These are phyloP conservation scores for Scedosporium dehoogii DNA, from an alignment of 2,329 filamentous ascomycete genomes.

Conservation along the genomic window DNA sequence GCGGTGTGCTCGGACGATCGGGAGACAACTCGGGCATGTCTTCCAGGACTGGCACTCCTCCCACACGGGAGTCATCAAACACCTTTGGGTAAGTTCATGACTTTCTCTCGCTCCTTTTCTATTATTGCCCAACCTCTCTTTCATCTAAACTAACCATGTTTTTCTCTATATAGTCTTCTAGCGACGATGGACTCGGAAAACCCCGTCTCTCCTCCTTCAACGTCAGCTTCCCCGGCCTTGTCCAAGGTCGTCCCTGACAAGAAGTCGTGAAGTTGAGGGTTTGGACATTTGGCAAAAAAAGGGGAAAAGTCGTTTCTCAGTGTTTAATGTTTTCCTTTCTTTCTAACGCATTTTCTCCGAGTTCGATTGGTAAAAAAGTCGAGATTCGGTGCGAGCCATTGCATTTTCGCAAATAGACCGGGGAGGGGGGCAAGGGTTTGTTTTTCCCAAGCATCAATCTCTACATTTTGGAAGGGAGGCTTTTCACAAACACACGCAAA, in stretches of 20 bases:
- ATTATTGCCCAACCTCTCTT: neutral
- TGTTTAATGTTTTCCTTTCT: neutral
- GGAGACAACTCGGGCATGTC: slow-evolving; percentile 80
- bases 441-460: slow-evolving; percentile 1
- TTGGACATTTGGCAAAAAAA: neutral
- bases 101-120: neutral
- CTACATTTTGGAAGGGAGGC: neutral
- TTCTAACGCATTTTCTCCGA: neutral
- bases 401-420: slow-evolving; percentile 44
- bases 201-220: slow-evolving; percentile 61
- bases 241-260: slow-evolving; percentile 49
- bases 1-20: slow-evolving; percentile 59
- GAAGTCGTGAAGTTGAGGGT: neutral
- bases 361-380: neutral
- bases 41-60: slow-evolving; percentile 82
- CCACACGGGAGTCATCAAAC: slow-evolving; percentile 58
- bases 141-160: slow-evolving; percentile 4
- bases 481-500: neutral
- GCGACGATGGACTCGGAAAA: slow-evolving; percentile 53
- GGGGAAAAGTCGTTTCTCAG: neutral
- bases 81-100: slow-evolving; percentile 71
- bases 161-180: slow-evolving; percentile 33
- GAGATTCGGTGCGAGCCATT: slow-evolving; percentile 23
- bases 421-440: slow-evolving; percentile 23
- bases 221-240: slow-evolving; percentile 55